These are phyloP conservation scores for Blakeslea trispora DNA, from an alignment of 371 early-diverging fungal genomes.

Conservation along the genomic window DNA sequence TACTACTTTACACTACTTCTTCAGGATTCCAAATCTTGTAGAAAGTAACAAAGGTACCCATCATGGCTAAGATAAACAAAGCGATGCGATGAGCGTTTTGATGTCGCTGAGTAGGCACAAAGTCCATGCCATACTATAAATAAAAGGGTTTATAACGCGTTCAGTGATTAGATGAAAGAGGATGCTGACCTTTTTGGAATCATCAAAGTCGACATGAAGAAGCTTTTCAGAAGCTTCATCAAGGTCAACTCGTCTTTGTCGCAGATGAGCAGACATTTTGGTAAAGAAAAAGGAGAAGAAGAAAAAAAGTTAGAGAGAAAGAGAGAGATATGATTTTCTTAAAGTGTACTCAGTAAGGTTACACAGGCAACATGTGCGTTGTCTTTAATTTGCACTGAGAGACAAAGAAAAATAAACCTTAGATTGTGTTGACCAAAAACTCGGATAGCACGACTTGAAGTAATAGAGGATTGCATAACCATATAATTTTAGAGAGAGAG, in stretches of 20 bases:
- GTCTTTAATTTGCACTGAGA: no score
- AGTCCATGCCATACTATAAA: conserved; percentile 12
- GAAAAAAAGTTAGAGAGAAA: neutral
- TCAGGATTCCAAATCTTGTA: conserved; percentile 21
- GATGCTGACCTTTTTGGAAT: neutral
- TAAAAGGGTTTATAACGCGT: neutral
- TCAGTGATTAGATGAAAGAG: neutral
- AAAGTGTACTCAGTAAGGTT: no score
- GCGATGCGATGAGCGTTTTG: conserved; percentile 5
- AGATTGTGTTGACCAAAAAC: no score
- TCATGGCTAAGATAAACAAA: neutral
- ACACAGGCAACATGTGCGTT: no score
- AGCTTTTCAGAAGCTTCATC: neutral
- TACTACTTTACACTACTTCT: conserved; percentile 23
- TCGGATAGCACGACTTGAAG: no score
- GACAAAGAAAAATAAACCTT: no score
- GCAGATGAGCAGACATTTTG: neutral
- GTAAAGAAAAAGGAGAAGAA: neutral
- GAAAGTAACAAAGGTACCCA: conserved; percentile 13
- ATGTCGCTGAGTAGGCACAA: conserved; percentile 8
- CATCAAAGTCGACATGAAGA: neutral
- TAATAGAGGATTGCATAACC: no score
- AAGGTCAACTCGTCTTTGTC: neutral
- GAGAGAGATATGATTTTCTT: no score
- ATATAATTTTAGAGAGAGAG: no score